Evolutionary conservation across 169 alveolate species (phyloP).

Genomic region (Plasmodium ovale): DNA sequence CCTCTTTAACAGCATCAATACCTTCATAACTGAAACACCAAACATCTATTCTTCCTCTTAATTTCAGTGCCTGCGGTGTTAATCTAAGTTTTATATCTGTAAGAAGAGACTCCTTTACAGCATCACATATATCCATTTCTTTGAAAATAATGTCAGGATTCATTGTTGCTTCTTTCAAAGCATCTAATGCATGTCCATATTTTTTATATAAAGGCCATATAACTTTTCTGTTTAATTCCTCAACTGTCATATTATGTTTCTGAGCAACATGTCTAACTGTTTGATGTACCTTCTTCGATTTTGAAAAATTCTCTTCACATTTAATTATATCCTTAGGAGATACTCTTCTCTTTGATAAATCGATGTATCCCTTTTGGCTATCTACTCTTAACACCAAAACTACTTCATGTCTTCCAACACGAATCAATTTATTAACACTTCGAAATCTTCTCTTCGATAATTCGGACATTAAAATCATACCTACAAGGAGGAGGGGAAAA

Average conservation of each 20-base stretch:
- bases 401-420: conserved; percentile 94
- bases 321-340: conserved; percentile 95
- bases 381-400: conserved; percentile 97
- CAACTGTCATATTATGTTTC: conserved; percentile 91
- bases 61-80: conserved; percentile 93
- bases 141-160: conserved; percentile 93
- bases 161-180: conserved; percentile 94
- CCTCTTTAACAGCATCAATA: conserved; percentile 96
- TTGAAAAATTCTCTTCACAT: conserved; percentile 93
- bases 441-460: conserved; percentile 95
- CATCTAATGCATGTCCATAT: conserved; percentile 96
- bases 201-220: conserved; percentile 97
- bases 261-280: conserved; percentile 95
- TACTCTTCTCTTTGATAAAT: conserved; percentile 96
- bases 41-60: conserved; percentile 94
- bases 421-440: conserved; percentile 88
- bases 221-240: conserved; percentile 91
- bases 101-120: conserved; percentile 88
- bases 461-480: conserved; percentile 95
- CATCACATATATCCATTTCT: conserved; percentile 90
- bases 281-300: conserved; percentile 95
- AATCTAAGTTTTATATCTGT: conserved; percentile 90
- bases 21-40: conserved; percentile 97
- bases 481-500: conserved; percentile 30
- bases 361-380: conserved; percentile 96